These are phyloP conservation scores for Teunomyces gatunensis DNA, from an alignment of 805 yeast genomes.

Conservation along the genomic window DNA sequence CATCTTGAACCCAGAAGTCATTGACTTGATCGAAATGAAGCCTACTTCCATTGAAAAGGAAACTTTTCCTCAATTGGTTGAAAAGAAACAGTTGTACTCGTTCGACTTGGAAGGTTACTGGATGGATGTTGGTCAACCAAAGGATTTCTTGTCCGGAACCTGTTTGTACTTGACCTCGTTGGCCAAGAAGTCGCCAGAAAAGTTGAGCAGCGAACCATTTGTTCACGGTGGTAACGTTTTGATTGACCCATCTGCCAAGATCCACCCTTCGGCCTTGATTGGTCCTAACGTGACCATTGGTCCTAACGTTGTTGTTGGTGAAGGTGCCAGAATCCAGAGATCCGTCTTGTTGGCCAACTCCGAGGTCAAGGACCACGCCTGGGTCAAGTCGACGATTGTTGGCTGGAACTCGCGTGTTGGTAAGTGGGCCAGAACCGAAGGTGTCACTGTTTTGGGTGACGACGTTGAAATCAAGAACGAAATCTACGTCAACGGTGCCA, in stretches of 20 bases:
- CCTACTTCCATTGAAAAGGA: slow-evolving; percentile 99
- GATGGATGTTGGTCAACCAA: slow-evolving; percentile 99
- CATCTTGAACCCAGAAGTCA: slow-evolving; percentile 95
- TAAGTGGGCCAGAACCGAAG: slow-evolving; percentile 98
- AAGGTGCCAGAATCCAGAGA: slow-evolving; percentile 97
- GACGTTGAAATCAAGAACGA: slow-evolving; percentile 98
- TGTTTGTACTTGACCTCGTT: slow-evolving; percentile 85
- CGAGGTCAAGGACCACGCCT: slow-evolving; percentile 92
- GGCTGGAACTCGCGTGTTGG: slow-evolving; percentile 99
- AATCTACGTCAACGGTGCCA: slow-evolving; percentile 98
- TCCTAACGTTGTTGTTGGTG: slow-evolving; percentile 93
- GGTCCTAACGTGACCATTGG: slow-evolving; percentile 99
- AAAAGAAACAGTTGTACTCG: slow-evolving; percentile 83
- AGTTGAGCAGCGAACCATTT: slow-evolving; percentile 65
- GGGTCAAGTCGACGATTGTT: slow-evolving; percentile 95
- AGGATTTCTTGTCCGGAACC: slow-evolving; percentile 97
- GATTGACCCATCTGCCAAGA: slow-evolving; percentile 92
- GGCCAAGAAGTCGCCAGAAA: slow-evolving; percentile 72
- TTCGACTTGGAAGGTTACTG: slow-evolving; percentile 99
- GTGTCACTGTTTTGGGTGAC: slow-evolving; percentile 96
- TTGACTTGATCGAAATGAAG: slow-evolving; percentile 93
- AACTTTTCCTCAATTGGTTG: slow-evolving; percentile 96
- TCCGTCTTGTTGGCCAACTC: slow-evolving; percentile 91
- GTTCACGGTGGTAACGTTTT: slow-evolving; percentile 90
- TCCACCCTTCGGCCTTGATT: slow-evolving; percentile 87